Evolutionary conservation across 257 asterid genomes (phyloP), one percentile per base, ranked within the genome.

Genomic region (Scutellaria galericulata): DNA sequence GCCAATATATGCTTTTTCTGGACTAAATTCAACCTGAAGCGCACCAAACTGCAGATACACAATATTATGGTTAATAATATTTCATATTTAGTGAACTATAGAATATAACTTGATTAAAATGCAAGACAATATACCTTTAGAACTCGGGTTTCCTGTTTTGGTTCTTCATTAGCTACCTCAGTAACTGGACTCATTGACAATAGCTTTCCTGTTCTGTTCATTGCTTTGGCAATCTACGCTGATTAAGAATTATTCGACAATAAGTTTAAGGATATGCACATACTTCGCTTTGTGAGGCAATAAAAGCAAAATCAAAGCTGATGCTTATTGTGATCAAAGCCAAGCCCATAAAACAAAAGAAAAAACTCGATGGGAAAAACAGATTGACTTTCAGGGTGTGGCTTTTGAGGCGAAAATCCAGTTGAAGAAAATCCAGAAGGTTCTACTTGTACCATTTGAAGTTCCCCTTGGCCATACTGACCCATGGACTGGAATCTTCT

Each of bases 401-500:
- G 47, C 20, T 64, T 52, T 40, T 22, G 31, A 15, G 42, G 22
- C 11, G 11, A 53, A 37, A 62, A 44, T 24, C 9, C 20, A 68
- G 47, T 55, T 37, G 42, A 72, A 70, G 50, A 53, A 58, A 70
- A 35, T 13, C 9, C 42, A 47, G 48, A 70, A 48, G 35, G 60
- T 54, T 66, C 8, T 7, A 80, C 47, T 60, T 42, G 56, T 88
- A 94, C 98, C 96, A 14, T 78, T 74, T 86, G 88, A 44, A 85
- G 84, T 90, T 95, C 99, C 77, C 97, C 97, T 81, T 83, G 84
- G 52, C 95, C 96, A 80, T 91, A 94, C 73, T 86, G 89, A 56
- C 99, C 98, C 98, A 95, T 90, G 77, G 96, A 83, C 76, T 90
- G 97, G 84, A 95, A 95, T 85, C 96, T 92, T 76, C 90, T 86